phyloP scores from a whole-genome alignment of 2,329 filamentous ascomycete species.

The Aspergillus piperis region DNA sequence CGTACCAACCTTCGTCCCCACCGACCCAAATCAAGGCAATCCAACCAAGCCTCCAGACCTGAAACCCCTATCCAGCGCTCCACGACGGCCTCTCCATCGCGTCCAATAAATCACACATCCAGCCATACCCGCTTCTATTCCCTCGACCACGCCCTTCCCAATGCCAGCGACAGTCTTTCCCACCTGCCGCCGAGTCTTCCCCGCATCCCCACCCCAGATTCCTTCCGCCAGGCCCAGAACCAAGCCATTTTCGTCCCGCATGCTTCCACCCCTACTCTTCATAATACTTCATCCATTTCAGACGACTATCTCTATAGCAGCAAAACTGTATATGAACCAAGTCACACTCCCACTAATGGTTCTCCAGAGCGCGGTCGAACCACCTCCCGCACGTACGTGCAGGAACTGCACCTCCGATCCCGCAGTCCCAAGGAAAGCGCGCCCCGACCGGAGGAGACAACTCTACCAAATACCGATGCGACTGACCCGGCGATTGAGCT shows the following conservation, averaged over 20 bases:
- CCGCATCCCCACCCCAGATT: slow-evolving; percentile 12
- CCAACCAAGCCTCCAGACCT: neutral
- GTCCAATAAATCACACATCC: neutral
- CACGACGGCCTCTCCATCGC: neutral
- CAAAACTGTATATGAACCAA: neutral
- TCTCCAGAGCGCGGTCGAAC: slow-evolving; percentile 17
- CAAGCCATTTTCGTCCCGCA: neutral
- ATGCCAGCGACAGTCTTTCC: neutral
- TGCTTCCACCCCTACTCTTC: slow-evolving; percentile 10
- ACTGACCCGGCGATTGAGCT: slow-evolving; percentile 20
- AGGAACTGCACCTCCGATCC: slow-evolving; percentile 39
- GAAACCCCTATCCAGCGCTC: neutral
- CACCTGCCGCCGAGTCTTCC: neutral
- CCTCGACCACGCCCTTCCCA: neutral
- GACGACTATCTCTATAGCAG: neutral
- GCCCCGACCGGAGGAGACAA: slow-evolving; percentile 25
- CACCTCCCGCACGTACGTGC: slow-evolving; percentile 28
- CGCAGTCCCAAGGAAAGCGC: slow-evolving; percentile 37
- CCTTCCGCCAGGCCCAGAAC: slow-evolving; percentile 9
- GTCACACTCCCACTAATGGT: neutral
- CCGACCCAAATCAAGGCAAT: neutral
- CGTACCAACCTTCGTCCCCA: neutral
- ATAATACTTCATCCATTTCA: neutral
- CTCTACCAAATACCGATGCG: slow-evolving; percentile 23
- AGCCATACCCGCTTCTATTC: slow-evolving; percentile 4